Conservation (phyloP, 2,329 filamentous ascomycete species). For the Atkinsonella texensis region DNA sequence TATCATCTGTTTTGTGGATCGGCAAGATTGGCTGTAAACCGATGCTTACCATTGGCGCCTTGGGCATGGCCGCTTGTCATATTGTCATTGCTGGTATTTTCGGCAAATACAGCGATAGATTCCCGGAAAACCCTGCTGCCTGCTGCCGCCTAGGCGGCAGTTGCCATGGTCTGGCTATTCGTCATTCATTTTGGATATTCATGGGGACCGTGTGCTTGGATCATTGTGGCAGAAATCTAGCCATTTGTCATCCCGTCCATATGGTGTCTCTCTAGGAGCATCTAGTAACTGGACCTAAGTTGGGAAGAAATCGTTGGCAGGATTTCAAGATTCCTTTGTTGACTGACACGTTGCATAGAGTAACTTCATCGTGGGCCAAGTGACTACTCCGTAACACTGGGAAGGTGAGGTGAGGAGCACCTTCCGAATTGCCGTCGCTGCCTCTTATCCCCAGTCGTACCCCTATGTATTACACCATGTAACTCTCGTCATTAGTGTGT, state of each 20-base stretch:
- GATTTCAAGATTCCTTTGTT: not conserved
- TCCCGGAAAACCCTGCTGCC: constrained; percentile 42
- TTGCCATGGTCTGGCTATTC: constrained; percentile 61
- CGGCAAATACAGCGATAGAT: constrained; percentile 48
- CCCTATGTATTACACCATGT: too few species aligned
- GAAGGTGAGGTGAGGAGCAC: not conserved
- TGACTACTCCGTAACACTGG: constrained; percentile 26
- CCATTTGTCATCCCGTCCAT: not conserved
- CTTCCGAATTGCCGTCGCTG: too few species aligned
- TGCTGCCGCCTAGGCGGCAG: constrained; percentile 65
- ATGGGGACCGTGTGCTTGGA: constrained; percentile 67
- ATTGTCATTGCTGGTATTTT: constrained; percentile 61
- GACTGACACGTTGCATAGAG: not conserved
- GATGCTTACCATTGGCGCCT: constrained; percentile 48
- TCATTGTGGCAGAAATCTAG: constrained; percentile 59
- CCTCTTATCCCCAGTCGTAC: too few species aligned
- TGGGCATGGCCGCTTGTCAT: constrained; percentile 59
- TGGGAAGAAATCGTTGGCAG: not conserved
- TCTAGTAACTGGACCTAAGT: not conserved
- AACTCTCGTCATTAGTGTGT: not conserved
- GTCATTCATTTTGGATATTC: constrained; percentile 64
- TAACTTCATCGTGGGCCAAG: constrained; percentile 41
- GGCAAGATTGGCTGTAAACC: constrained; percentile 53
- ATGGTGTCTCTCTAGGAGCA: not conserved
- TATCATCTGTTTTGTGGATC: constrained; percentile 54